Conservation (phyloP, 495 filamentous ascomycete species). For the Jackrogersella minutella region DNA sequence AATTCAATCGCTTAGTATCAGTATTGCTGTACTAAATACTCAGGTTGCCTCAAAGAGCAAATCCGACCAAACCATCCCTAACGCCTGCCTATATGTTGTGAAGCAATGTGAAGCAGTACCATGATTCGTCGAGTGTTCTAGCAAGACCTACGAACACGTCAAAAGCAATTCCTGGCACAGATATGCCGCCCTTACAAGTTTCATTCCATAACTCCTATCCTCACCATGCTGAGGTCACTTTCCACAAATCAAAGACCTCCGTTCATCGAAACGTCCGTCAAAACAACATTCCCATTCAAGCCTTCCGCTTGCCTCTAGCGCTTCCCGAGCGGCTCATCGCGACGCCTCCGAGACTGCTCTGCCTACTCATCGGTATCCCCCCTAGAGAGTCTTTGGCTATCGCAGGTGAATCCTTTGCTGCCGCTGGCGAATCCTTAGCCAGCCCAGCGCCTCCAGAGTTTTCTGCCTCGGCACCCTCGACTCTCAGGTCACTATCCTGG, state of each 20-base stretch:
- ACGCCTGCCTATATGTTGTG: background rate
- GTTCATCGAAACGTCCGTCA: too few relatives aligned
- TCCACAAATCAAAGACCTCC: too few relatives aligned
- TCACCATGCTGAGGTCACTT: too few relatives aligned
- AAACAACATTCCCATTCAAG: constrained; percentile 9
- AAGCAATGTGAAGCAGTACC: background rate
- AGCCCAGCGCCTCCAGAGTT: constrained; percentile 8
- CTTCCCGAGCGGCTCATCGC: constrained; percentile 58
- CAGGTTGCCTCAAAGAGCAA: background rate
- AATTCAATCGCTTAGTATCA: background rate
- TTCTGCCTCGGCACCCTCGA: constrained; percentile 21
- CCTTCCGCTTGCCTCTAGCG: constrained; percentile 46
- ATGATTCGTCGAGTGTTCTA: background rate
- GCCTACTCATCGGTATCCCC: constrained; percentile 59
- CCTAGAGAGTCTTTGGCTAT: constrained; percentile 35
- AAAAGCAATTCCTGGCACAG: background rate
- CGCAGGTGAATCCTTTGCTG: constrained; percentile 50
- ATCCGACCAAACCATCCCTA: background rate
- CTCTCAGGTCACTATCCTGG: constrained; percentile 45
- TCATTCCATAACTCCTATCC: too few relatives aligned
- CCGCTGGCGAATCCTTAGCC: constrained; percentile 39
- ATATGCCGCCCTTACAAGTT: too few relatives aligned
- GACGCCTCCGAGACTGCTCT: constrained; percentile 57
- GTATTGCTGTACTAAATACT: background rate
- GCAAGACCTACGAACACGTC: background rate